Conservation (phyloP, 1,284 basidiomycete genomes). For the Leccinum angustisporum region DNA sequence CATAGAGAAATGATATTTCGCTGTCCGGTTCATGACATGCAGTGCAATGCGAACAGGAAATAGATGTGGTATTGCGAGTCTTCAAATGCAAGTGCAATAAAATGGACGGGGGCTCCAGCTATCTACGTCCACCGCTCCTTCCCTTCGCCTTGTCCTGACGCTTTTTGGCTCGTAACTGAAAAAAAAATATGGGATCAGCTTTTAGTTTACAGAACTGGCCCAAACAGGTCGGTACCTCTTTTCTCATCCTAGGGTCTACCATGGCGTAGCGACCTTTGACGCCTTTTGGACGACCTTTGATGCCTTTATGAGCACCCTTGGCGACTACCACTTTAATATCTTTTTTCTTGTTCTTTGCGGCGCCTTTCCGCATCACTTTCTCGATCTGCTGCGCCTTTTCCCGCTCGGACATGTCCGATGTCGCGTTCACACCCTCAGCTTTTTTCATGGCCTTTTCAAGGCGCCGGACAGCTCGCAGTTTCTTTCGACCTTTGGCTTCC, state of each 20-base stretch:
- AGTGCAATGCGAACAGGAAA: neutral
- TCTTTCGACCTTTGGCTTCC: constrained; percentile 98
- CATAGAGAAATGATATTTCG: constrained; percentile 15
- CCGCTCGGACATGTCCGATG: constrained; percentile 87
- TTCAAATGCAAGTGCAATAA: constrained; percentile 2
- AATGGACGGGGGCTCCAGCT: neutral
- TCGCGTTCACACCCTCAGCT: constrained; percentile 92
- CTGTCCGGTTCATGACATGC: neutral
- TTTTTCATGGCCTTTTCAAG: constrained; percentile 95
- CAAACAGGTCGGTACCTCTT: constrained; percentile 56
- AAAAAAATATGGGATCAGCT: constrained; percentile 4
- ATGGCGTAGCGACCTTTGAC: constrained; percentile 93
- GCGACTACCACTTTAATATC: constrained; percentile 92
- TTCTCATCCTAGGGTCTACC: constrained; percentile 87
- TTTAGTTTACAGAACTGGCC: constrained; percentile 1
- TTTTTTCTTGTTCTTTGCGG: constrained; percentile 71
- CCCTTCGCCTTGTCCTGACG: constrained; percentile 65
- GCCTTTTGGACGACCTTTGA: constrained; percentile 94
- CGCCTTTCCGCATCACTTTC: constrained; percentile 85
- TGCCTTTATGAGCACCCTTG: constrained; percentile 84
- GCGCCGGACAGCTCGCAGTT: constrained; percentile 82
- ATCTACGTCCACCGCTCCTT: constrained; percentile 47
- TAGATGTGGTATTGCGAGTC: neutral
- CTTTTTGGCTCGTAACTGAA: constrained; percentile 69
- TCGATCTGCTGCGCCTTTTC: constrained; percentile 95